These are phyloP conservation scores for Otatea glauca DNA, from an alignment of 176 grass and related monocot species.

Conservation along the genomic window DNA sequence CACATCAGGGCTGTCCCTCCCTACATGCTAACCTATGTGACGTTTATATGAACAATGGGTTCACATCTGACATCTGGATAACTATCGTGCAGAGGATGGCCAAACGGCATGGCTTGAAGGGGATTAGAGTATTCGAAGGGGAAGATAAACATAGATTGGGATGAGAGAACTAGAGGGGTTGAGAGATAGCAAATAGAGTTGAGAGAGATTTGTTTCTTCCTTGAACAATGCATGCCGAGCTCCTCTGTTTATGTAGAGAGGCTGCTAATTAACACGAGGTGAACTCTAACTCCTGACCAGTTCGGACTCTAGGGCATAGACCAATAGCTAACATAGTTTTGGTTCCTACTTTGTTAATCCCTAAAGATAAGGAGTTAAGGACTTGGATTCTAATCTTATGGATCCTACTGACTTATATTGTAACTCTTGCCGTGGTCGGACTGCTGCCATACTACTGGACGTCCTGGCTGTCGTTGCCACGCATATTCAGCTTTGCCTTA, in stretches of 20 bases:
- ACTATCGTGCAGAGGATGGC: no score
- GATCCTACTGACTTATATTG: not conserved
- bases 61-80: no score
- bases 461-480: not conserved
- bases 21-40: not conserved
- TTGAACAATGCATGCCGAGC: not conserved
- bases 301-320: not conserved
- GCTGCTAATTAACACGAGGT: not conserved
- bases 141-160: not conserved
- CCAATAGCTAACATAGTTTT: not conserved
- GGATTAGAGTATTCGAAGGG: not conserved
- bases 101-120: not conserved
- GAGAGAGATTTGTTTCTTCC: not conserved
- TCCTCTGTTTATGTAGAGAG: not conserved
- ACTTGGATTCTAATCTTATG: not conserved
- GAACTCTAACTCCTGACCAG: not conserved
- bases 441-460: not conserved
- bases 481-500: not conserved
- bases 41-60: not conserved
- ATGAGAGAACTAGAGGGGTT: not conserved
- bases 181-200: not conserved
- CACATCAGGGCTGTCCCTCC: not conserved
- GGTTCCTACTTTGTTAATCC: not conserved
- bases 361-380: not conserved
- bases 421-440: not conserved